Evolutionary conservation across 2,329 filamentous ascomycete genomes (phyloP).

Genomic region (Akanthomyces muscarius): DNA sequence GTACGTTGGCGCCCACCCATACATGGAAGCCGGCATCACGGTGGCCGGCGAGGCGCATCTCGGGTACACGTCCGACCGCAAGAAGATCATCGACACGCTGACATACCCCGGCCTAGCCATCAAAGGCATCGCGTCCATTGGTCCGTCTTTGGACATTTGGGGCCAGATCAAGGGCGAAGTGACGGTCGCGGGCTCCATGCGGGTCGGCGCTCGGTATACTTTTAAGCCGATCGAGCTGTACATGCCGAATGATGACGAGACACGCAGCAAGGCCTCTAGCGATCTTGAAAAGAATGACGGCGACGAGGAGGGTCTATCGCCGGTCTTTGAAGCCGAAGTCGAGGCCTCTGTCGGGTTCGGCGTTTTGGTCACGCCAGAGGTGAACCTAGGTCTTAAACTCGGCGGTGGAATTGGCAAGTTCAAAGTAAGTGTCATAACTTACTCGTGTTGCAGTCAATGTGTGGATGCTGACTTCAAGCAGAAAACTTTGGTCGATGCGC

Average conservation of each 20-base stretch:
- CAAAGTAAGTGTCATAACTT: neutral
- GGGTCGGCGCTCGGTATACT: neutral
- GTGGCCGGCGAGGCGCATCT: constrained; percentile 17
- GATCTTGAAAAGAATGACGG: neutral
- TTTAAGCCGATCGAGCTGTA: neutral
- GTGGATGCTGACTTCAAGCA: neutral
- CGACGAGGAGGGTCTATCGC: neutral
- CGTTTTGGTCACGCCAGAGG: constrained; percentile 10
- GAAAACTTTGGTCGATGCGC: neutral
- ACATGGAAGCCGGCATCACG: constrained; percentile 12
- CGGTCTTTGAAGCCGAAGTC: constrained; percentile 15
- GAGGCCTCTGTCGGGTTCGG: constrained; percentile 3
- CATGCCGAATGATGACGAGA: neutral
- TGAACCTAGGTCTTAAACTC: constrained; percentile 15
- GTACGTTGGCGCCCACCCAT: constrained; percentile 17
- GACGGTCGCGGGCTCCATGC: constrained; percentile 1
- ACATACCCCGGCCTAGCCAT: constrained; percentile 19
- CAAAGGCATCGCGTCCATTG: constrained; percentile 21
- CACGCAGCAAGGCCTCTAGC: neutral
- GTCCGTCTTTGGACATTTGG: constrained; percentile 21
- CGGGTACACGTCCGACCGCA: constrained; percentile 1
- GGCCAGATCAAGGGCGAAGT: constrained; percentile 15
- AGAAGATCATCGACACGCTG: constrained; percentile 19
- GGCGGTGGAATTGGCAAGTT: constrained; percentile 10
- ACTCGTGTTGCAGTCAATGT: no score